Percentiles rank a stretch among this genome's conserved stretches.
Conservation (phyloP, 2,329 filamentous ascomycete genomes). For the Trichoderma koningiopsis region DNA sequence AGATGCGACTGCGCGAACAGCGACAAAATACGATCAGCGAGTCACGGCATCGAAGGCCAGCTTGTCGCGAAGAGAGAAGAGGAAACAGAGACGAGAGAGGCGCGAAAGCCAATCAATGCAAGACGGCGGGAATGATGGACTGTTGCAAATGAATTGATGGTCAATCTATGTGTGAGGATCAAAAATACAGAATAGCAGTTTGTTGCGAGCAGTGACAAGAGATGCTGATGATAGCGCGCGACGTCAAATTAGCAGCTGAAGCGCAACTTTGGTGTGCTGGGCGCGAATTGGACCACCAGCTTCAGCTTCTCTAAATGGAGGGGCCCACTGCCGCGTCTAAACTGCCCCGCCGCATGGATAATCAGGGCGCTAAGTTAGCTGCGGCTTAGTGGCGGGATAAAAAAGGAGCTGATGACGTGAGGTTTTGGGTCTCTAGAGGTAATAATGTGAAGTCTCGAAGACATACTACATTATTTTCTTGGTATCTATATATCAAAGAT, state of each 20-base stretch:
- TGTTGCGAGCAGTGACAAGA: not conserved
- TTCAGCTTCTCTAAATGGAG: slow-evolving; percentile 2
- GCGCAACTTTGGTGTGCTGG: not conserved
- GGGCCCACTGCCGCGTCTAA: slow-evolving; percentile 23
- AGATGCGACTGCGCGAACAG: not conserved
- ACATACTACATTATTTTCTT: no score
- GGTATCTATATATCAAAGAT: no score
- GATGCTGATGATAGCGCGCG: not conserved
- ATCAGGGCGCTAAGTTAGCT: not conserved
- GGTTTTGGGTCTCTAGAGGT: not conserved
- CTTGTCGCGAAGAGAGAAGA: not conserved
- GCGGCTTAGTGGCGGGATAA: not conserved
- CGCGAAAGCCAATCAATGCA: slow-evolving; percentile 2
- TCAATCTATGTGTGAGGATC: not conserved
- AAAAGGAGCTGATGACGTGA: not conserved
- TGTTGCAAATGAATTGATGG: not conserved
- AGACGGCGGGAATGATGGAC: no score
- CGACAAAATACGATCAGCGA: not conserved
- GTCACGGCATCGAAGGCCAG: slow-evolving; percentile 4
- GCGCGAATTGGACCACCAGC: slow-evolving; percentile 13
- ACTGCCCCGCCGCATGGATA: slow-evolving; percentile 16
- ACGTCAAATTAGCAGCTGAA: not conserved
- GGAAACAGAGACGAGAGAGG: not conserved
- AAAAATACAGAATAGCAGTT: not conserved
- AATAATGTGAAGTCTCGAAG: no score